Evolutionary conservation across 129 eudicot species (phyloP).

Genomic region (Pittosporum tobira): DNA sequence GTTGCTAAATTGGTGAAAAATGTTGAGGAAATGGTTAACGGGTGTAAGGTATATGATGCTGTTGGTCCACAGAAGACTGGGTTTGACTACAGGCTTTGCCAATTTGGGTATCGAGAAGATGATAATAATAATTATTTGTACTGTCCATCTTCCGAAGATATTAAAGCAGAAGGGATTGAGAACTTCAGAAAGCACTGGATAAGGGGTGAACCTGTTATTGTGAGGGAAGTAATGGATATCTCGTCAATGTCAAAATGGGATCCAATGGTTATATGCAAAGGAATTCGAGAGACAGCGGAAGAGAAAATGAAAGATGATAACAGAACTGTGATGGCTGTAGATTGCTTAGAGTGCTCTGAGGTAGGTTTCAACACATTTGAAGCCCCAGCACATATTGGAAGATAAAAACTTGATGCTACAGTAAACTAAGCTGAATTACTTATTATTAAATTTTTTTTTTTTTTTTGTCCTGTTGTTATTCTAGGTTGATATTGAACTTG

Average conservation of each 20-base stretch:
- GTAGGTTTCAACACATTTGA: slow-evolving; percentile 25
- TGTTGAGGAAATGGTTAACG: slow-evolving; percentile 90
- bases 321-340: slow-evolving; percentile 72
- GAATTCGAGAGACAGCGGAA: slow-evolving; percentile 63
- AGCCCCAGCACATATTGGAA: neutral
- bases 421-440: too few relatives aligned
- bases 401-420: neutral
- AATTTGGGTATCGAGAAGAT: slow-evolving; percentile 43
- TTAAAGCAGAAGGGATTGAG: slow-evolving; percentile 56
- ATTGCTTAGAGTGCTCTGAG: slow-evolving; percentile 80
- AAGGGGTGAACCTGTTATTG: slow-evolving; percentile 68
- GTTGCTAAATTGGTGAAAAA: slow-evolving; percentile 91
- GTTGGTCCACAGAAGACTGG: slow-evolving; percentile 19
- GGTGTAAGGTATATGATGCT: slow-evolving; percentile 54
- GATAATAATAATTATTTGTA: slow-evolving; percentile 51
- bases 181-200: slow-evolving; percentile 78
- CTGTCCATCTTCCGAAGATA: slow-evolving; percentile 51
- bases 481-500: slow-evolving; percentile 74
- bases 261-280: slow-evolving; percentile 82
- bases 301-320: slow-evolving; percentile 61
- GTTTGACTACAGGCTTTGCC: slow-evolving; percentile 21
- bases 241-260: slow-evolving; percentile 78
- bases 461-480: slow-evolving; percentile 22
- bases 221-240: slow-evolving; percentile 64
- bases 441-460: too few relatives aligned